Conservation (phyloP, 805 yeast species). For the Saturnispora bothae region DNA sequence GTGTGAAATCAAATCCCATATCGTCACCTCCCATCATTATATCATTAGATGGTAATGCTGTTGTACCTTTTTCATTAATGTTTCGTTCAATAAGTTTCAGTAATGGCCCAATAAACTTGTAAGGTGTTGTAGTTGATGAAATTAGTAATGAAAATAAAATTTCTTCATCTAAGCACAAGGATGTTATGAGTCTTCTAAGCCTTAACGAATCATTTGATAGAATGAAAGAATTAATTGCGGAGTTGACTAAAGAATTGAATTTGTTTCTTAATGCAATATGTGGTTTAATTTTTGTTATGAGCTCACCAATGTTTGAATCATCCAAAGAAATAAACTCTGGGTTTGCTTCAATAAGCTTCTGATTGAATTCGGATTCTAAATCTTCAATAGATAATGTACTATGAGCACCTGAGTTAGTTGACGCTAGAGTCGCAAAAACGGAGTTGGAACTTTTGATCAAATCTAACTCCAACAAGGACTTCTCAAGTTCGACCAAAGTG, state of each 20-base stretch:
- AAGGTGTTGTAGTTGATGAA: constrained; percentile 31
- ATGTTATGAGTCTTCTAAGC: constrained; percentile 41
- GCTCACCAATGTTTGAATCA: constrained; percentile 41
- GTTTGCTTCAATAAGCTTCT: constrained; percentile 28
- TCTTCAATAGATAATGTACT: constrained; percentile 9
- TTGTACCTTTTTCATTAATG: constrained; percentile 14
- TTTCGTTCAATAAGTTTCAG: constrained; percentile 42
- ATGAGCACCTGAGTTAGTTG: neutral
- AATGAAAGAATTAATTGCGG: constrained; percentile 29
- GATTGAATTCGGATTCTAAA: constrained; percentile 13
- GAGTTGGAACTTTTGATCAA: constrained; percentile 14
- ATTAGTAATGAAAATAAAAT: constrained; percentile 35
- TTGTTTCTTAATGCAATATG: constrained; percentile 35
- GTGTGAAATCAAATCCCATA: constrained; percentile 41
- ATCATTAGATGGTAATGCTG: constrained; percentile 3
- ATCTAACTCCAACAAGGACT: constrained; percentile 16
- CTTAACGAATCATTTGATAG: constrained; percentile 31
- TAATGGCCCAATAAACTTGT: constrained; percentile 32
- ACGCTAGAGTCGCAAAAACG: constrained; percentile 5
- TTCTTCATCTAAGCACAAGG: constrained; percentile 35
- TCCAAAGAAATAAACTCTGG: constrained; percentile 41
- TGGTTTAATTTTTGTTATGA: constrained; percentile 37
- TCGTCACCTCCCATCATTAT: constrained; percentile 21
- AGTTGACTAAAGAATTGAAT: constrained; percentile 28
- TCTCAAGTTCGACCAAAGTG: constrained; percentile 14